A percentile compares a stretch with the other conserved stretches of the same genome.
Evolutionary conservation across 164 flowering plant genomes (phyloP).

Genomic region (Tinospora cordifolia): DNA sequence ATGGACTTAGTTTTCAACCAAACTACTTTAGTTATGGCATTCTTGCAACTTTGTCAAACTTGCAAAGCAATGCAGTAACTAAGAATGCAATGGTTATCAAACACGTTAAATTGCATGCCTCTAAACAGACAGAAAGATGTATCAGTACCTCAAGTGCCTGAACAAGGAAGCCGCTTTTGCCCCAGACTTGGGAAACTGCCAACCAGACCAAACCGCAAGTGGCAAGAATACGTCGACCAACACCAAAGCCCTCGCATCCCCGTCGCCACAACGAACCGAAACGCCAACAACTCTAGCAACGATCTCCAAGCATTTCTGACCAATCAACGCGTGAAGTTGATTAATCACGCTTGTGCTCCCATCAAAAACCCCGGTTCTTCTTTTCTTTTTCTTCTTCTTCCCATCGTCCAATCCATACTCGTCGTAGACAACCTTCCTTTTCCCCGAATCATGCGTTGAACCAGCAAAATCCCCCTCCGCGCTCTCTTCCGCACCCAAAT

Average conservation of each 20-base stretch:
- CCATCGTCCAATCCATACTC: slow-evolving; percentile 8
- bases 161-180: slow-evolving; percentile 58
- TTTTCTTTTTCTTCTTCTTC: slow-evolving; percentile 29
- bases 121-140: background rate
- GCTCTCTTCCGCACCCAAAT: slow-evolving; percentile 5
- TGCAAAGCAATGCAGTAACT: background rate
- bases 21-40: background rate
- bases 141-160: slow-evolving; percentile 60
- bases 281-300: slow-evolving; percentile 38
- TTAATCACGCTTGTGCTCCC: slow-evolving; percentile 54
- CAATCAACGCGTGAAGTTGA: slow-evolving; percentile 43
- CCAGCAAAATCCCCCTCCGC: background rate
- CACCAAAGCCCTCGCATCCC: slow-evolving; percentile 46
- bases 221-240: slow-evolving; percentile 77
- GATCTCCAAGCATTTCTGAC: slow-evolving; percentile 48
- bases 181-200: slow-evolving; percentile 71
- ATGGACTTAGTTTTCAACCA: background rate
- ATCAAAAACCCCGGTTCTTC: slow-evolving; percentile 34
- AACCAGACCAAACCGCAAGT: slow-evolving; percentile 54
- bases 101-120: background rate
- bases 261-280: slow-evolving; percentile 13
- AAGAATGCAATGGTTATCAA: background rate
- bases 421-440: slow-evolving; percentile 7
- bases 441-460: slow-evolving; percentile 1
- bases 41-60: background rate